phyloP scores from a whole-genome alignment of 1,284 basidiomycete species.

The Fistulinella cinereoalba region DNA sequence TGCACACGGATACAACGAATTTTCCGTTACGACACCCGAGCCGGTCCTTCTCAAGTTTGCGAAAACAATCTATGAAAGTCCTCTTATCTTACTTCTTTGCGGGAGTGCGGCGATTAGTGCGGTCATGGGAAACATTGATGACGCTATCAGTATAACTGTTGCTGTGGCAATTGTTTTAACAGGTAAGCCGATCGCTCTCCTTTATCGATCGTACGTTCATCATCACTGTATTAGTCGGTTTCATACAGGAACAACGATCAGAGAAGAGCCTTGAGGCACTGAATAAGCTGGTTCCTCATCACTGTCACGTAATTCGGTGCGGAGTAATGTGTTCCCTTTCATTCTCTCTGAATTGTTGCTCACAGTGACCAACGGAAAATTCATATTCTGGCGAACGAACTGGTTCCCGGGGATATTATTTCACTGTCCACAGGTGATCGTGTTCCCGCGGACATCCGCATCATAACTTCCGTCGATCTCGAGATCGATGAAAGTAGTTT shows the following conservation, averaged over 20 bases:
- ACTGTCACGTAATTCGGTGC: slow-evolving; percentile 86
- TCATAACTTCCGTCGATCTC: slow-evolving; percentile 75
- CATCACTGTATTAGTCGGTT: slow-evolving; percentile 65
- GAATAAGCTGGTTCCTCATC: slow-evolving; percentile 95
- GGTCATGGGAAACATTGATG: slow-evolving; percentile 90
- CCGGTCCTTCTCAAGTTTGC: slow-evolving; percentile 84
- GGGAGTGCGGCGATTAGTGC: slow-evolving; percentile 86
- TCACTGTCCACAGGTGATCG: slow-evolving; percentile 92
- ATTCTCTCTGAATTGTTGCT: neutral
- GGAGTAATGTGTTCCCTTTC: slow-evolving; percentile 19
- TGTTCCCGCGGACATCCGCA: slow-evolving; percentile 89
- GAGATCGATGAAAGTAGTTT: slow-evolving; percentile 95
- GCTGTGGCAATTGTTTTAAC: slow-evolving; percentile 92
- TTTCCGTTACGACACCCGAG: slow-evolving; percentile 83
- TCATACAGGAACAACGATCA: slow-evolving; percentile 92
- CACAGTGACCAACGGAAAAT: slow-evolving; percentile 67
- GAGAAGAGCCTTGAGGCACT: slow-evolving; percentile 94
- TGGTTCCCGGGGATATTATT: slow-evolving; percentile 93
- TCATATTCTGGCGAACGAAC: slow-evolving; percentile 87
- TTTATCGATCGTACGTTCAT: neutral
- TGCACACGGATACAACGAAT: slow-evolving; percentile 89
- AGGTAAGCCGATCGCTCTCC: slow-evolving; percentile 48
- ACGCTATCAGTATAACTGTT: slow-evolving; percentile 91
- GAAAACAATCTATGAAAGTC: slow-evolving; percentile 92
- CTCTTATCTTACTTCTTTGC: slow-evolving; percentile 86